Evolutionary conservation across 179 eudicot genomes (phyloP), one percentile per base, ranked within the genome.

Genomic region (Amaranthus tricolor): DNA sequence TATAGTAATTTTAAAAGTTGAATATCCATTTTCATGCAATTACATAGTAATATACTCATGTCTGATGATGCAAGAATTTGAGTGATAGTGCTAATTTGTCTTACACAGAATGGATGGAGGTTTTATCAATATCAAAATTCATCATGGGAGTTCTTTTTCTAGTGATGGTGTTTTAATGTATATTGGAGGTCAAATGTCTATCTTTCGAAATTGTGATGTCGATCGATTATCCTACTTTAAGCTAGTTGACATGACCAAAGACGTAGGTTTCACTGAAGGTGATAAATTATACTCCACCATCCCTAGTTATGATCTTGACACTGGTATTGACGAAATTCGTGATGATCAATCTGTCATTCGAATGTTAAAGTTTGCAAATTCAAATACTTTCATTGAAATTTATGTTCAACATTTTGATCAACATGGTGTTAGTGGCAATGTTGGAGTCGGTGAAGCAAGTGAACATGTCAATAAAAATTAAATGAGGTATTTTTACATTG

Each of bases 381-480:
- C 45, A 19, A 52, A 52, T 50, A 47, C 20, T 4, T 50, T 68
- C 5, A 9, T 52, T 68, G 72, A 68, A 5, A 68, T 68, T 52
- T 68, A 68, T 6, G 24, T 68, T 68, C 72, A 68, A 52, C 58
- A 68, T 68, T 15, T n/a, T 66, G 70, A 49, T n/a, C 69, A 66
- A 44, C 20, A 48, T 67, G 56, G 43, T 67, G 9, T 19, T 51
- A 49, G 45, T 51, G 44, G 44, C 40, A 51, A 50, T 11, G n/a
- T 58, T 20, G 20, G 13, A 2, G 31, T 51, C 9, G 15, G 12
- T 50, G 71, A 66, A 45, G 52, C 13, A 1, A 65, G 44, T 7
- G 52, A 65, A 16, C 20, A 68, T 68, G 58, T 68, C 58, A 49
- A 68, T 50, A 52, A n/a, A n/a, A n/a, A n/a, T n/a, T 10, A 4